phyloP scores from a whole-genome alignment of 371 early-diverging fungal genomes.

The Capillidium heterosporum region DNA sequence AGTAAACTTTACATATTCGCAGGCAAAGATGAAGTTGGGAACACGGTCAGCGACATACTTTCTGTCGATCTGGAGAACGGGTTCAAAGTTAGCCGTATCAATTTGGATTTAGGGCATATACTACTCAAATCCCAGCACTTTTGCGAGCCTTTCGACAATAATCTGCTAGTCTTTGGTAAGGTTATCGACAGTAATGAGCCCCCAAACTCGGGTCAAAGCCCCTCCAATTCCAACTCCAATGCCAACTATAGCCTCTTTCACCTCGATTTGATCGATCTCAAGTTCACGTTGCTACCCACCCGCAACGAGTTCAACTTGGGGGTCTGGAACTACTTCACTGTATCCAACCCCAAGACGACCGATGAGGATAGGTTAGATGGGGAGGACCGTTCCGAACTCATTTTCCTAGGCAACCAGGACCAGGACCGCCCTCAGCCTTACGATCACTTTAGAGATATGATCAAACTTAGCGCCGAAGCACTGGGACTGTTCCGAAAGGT shows the following conservation, averaged over 20 bases:
- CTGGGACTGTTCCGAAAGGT: slow-evolving; percentile 34
- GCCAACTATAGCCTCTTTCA: slow-evolving; percentile 44
- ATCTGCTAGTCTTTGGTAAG: slow-evolving; percentile 35
- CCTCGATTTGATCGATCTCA: slow-evolving; percentile 30
- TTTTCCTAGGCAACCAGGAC: slow-evolving; percentile 35
- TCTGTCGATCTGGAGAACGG: slow-evolving; percentile 24
- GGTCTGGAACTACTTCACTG: slow-evolving; percentile 47
- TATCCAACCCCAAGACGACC: slow-evolving; percentile 18
- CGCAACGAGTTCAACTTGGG: slow-evolving; percentile 25
- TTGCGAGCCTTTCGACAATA: slow-evolving; percentile 35
- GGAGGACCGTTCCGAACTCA: no score
- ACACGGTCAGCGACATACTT: slow-evolving; percentile 34
- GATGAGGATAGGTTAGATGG: slow-evolving; percentile 26
- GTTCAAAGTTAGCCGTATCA: neutral
- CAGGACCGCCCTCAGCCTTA: slow-evolving; percentile 20
- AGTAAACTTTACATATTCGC: slow-evolving; percentile 41
- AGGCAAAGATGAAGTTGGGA: slow-evolving; percentile 38
- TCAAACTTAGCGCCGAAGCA: slow-evolving; percentile 34
- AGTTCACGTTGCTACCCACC: slow-evolving; percentile 11
- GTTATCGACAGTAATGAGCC: slow-evolving; percentile 30
- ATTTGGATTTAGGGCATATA: slow-evolving; percentile 9
- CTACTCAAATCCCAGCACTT: slow-evolving; percentile 42
- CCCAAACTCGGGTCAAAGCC: slow-evolving; percentile 17
- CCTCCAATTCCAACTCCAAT: no score
- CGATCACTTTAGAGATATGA: slow-evolving; percentile 31